Base-by-base conservation (phyloP, 306 rosid genomes). In the Sophora flavescens region DNA sequence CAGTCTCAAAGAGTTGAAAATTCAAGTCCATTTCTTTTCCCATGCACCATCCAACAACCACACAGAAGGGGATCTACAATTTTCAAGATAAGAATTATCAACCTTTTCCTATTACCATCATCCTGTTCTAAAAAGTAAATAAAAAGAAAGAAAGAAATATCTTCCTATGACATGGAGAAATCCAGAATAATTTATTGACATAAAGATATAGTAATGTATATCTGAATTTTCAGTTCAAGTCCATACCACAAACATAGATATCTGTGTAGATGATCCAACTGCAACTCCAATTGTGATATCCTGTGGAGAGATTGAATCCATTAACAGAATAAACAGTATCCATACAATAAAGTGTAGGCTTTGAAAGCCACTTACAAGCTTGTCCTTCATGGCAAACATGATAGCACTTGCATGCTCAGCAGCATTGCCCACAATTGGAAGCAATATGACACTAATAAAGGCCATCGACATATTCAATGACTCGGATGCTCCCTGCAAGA, bases 251-350 rank as follows among this genome's bases (percentile, higher is more conserved):
- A 93, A 93, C 98, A 91, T 93, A 53, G 97, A 87, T 88, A 91
- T 93, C 76, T 93, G 98, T 47, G 96, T 93, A 28, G 98, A 93
- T 36, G 98, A 93, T 80, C 97, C 98, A 80, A 87, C 81, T 13
- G 97, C 98, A 82, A 93, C 98, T 86, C 98, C 98, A 54, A 93
- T 82, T 48, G 96, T 88, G 79, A 91, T 91, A 78, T 93, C 96
- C 98, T 93, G 86, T 10, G 68, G 78, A 75, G 44, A 79, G 56
- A 66, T 77, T 70, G 71, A 74, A 33, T 72, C 59, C 57, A 35
- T 88, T 70, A 87, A 70, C 68, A 70, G 76, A 38, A 57, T 63
- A 50, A 78, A 84, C 57, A 62, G 57, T 57, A 48, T n/a, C 58
- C 13, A 6, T 3, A 66, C 18, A 52, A 59, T 38, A 73, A 78